Conservation (phyloP, 805 yeast species). For the Debaryomyces hansenii region DNA sequence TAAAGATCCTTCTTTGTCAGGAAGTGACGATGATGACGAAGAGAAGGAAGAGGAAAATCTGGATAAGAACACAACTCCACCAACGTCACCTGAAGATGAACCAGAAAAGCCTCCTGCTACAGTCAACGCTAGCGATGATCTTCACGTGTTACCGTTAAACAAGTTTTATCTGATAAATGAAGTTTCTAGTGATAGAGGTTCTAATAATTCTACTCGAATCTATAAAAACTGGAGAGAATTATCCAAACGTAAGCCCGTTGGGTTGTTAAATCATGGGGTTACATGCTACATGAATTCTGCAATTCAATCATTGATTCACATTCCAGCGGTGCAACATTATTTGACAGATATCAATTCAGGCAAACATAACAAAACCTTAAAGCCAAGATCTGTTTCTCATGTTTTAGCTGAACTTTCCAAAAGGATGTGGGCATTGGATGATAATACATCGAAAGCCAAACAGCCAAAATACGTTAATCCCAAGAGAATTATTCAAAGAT, state of each 20-base stretch:
- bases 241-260: conserved; percentile 57
- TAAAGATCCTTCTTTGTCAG: neutral
- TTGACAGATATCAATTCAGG: conserved; percentile 62
- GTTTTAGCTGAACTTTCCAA: conserved; percentile 66
- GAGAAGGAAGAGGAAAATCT: conserved; percentile 16
- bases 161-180: conserved; percentile 62
- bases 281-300: conserved; percentile 97
- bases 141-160: neutral
- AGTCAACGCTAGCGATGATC: conserved; percentile 4
- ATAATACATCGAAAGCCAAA: conserved; percentile 21
- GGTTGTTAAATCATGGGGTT: conserved; percentile 87
- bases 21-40: conserved; percentile 19
- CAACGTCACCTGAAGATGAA: conserved; percentile 9
- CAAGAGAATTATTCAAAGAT: conserved; percentile 62
- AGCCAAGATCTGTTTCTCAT: conserved; percentile 60
- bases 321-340: conserved; percentile 88
- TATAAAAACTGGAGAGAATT: conserved; percentile 71
- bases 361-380: conserved; percentile 47
- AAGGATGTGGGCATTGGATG: conserved; percentile 67
- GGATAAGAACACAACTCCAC: conserved; percentile 4
- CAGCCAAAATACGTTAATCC: conserved; percentile 63
- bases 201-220: conserved; percentile 58
- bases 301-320: conserved; percentile 84
- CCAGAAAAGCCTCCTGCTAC: neutral
- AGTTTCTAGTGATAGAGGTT: conserved; percentile 58